Evolutionary conservation across 305 asterid genomes (phyloP).

Genomic region (Andrographis paniculata): DNA sequence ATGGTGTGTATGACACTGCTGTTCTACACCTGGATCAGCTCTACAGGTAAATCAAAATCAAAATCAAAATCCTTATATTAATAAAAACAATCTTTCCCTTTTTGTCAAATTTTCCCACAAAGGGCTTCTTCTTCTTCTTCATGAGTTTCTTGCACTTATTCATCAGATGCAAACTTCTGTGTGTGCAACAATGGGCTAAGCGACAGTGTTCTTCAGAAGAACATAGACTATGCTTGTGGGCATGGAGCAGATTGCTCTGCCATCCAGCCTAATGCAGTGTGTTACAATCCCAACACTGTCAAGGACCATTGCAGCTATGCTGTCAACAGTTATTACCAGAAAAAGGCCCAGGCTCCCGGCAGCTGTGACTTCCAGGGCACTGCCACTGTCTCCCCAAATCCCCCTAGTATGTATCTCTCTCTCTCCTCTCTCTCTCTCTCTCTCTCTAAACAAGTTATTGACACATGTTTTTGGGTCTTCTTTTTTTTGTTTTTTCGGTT

Average conservation of each 20-base stretch:
- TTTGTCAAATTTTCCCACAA: too few relatives aligned
- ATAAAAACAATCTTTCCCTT: too few relatives aligned
- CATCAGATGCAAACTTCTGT: constrained; percentile 60
- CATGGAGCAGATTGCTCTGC: constrained; percentile 64
- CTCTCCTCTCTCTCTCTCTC: not conserved
- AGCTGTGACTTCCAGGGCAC: constrained; percentile 59
- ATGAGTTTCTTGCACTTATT: not conserved
- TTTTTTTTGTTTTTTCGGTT: not conserved
- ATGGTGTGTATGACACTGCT: too few relatives aligned
- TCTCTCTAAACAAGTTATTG: too few relatives aligned
- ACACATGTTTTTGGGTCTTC: too few relatives aligned
- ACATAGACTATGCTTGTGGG: constrained; percentile 79
- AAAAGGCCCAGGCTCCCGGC: constrained; percentile 30
- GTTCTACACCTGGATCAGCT: too few relatives aligned
- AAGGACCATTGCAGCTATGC: constrained; percentile 78
- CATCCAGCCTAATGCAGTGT: constrained; percentile 43
- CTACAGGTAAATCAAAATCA: too few relatives aligned
- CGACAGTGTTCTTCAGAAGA: constrained; percentile 43
- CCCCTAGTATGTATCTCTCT: constrained; percentile 38
- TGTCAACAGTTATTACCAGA: constrained; percentile 77
- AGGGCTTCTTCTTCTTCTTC: not conserved
- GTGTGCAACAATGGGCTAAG: constrained; percentile 46
- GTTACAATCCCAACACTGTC: constrained; percentile 62
- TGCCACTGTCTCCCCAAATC: constrained; percentile 31
- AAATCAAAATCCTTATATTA: too few relatives aligned